Evolutionary conservation across 352 stramenopile genomes (phyloP).

Genomic region (Peronospora tabacina): DNA sequence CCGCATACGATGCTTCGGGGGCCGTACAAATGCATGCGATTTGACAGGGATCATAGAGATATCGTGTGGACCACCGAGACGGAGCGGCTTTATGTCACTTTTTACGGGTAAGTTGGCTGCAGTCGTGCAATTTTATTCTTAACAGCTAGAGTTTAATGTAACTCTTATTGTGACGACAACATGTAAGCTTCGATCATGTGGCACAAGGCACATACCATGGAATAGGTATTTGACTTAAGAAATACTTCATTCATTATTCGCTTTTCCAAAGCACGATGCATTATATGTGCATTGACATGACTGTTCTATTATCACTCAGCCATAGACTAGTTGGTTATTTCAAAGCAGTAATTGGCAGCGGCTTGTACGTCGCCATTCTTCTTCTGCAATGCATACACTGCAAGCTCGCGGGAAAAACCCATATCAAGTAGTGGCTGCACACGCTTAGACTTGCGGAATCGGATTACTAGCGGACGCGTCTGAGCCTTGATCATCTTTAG

Average conservation of each 20-base stretch:
- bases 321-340: slow-evolving; percentile 20
- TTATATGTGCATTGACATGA: background rate
- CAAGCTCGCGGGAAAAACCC: slow-evolving; percentile 53
- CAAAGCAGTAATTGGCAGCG: slow-evolving; percentile 62
- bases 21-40: slow-evolving; percentile 24
- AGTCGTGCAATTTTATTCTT: no score
- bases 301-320: background rate
- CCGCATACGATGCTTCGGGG: slow-evolving; percentile 13
- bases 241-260: background rate
- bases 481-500: slow-evolving; percentile 84
- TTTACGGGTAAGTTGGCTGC: no score
- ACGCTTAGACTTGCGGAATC: slow-evolving; percentile 59
- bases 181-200: no score
- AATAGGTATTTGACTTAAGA: background rate
- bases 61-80: background rate
- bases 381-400: slow-evolving; percentile 41
- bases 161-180: no score
- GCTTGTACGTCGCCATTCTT: slow-evolving; percentile 51
- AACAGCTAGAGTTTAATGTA: no score
- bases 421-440: slow-evolving; percentile 68
- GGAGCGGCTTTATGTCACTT: no score
- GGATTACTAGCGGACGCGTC: slow-evolving; percentile 64
- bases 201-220: no score
- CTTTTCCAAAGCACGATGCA: slow-evolving; percentile 1
- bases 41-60: slow-evolving; percentile 3